Evolutionary conservation across 139 green algal genomes (phyloP).

Genomic region (Chlamydomonas sp.): DNA sequence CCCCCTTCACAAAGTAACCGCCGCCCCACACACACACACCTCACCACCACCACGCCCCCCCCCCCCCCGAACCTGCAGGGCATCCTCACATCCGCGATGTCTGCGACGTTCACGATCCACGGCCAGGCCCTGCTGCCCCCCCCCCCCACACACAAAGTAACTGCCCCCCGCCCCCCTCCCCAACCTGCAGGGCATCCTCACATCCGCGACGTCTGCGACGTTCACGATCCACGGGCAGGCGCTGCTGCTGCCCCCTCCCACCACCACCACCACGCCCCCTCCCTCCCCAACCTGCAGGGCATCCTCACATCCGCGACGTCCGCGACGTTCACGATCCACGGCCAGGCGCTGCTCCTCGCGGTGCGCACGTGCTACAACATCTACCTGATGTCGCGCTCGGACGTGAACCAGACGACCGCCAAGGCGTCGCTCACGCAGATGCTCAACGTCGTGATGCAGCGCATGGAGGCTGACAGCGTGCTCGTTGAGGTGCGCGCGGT

Average conservation of each 20-base stretch:
- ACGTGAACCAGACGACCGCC: slow-evolving; percentile 89
- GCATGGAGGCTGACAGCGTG: slow-evolving; percentile 78
- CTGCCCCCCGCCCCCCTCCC: too few relatives aligned
- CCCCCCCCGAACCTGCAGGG: slow-evolving; percentile 31
- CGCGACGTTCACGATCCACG: slow-evolving; percentile 69
- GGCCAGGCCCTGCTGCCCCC: slow-evolving; percentile 74
- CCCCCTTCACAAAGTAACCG: too few relatives aligned
- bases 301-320: slow-evolving; percentile 83
- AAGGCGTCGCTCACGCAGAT: slow-evolving; percentile 96
- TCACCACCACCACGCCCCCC: too few relatives aligned
- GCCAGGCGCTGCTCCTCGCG: slow-evolving; percentile 69
- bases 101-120: too few relatives aligned
- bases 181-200: slow-evolving; percentile 81
- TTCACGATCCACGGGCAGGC: slow-evolving; percentile 77
- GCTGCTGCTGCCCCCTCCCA: too few relatives aligned
- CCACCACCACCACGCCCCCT: too few relatives aligned
- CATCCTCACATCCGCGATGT: too few relatives aligned
- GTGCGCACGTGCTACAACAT: slow-evolving; percentile 96
- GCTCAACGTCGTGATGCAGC: slow-evolving; percentile 91
- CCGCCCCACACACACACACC: too few relatives aligned
- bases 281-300: slow-evolving; percentile 37
- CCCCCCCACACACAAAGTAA: too few relatives aligned
- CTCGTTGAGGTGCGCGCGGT: slow-evolving; percentile 32
- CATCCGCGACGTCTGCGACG: slow-evolving; percentile 67
- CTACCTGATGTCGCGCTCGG: slow-evolving; percentile 71